Conservation (phyloP, 371 early-diverging fungal genomes). For the Haplosporangium sp. region DNA sequence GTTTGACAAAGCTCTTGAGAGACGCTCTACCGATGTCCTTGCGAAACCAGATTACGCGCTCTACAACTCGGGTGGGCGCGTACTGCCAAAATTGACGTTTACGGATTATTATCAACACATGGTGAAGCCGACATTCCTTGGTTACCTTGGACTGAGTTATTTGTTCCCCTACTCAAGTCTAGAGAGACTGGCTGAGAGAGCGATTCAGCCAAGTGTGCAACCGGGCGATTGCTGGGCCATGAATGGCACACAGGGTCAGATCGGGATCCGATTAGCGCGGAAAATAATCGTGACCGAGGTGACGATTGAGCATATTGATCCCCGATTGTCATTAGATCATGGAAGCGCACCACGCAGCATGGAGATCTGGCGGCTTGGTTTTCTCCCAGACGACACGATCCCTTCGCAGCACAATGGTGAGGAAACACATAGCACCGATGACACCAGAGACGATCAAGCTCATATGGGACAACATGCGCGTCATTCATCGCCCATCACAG, state of each 20-base stretch:
- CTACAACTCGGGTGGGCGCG: constrained; percentile 66
- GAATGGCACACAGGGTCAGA: constrained; percentile 64
- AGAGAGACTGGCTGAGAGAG: constrained; percentile 52
- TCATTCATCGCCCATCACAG: constrained; percentile 6
- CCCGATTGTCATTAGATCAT: constrained; percentile 59
- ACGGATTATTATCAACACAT: constrained; percentile 53
- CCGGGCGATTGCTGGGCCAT: constrained; percentile 82
- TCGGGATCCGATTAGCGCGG: constrained; percentile 67
- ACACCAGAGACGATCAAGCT: too few species aligned
- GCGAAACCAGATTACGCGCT: constrained; percentile 77
- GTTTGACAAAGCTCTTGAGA: constrained; percentile 46
- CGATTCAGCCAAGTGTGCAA: constrained; percentile 61
- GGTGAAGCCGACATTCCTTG: constrained; percentile 3
- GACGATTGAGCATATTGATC: constrained; percentile 75
- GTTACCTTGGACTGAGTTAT: constrained; percentile 3
- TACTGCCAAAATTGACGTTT: constrained; percentile 68
- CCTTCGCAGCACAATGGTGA: background rate
- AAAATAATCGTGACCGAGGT: constrained; percentile 66
- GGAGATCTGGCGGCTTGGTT: constrained; percentile 73
- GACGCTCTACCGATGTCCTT: constrained; percentile 57
- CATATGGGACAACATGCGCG: background rate
- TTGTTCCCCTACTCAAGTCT: constrained; percentile 12
- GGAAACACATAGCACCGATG: background rate
- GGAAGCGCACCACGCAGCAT: constrained; percentile 72
- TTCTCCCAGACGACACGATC: background rate